These are phyloP conservation scores for Candida lessepsii DNA, from an alignment of 805 yeast genomes.

Conservation along the genomic window DNA sequence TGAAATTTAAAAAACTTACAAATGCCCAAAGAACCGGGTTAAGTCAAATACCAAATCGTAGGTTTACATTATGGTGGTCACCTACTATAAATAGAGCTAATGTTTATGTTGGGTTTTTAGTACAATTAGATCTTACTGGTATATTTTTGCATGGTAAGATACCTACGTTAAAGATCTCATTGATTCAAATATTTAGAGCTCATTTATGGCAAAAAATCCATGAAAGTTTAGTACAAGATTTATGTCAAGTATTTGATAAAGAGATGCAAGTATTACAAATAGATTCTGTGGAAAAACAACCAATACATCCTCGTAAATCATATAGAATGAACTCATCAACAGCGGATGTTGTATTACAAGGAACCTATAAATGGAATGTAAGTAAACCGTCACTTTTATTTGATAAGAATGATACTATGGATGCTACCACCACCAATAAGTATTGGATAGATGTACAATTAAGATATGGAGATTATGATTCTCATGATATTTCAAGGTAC, in stretches of 20 bases:
- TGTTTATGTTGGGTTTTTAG: slow-evolving; percentile 95
- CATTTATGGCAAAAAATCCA: slow-evolving; percentile 99
- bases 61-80: slow-evolving; percentile 99
- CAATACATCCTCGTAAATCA: slow-evolving; percentile 95
- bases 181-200: slow-evolving; percentile 94
- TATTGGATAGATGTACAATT: slow-evolving; percentile 95
- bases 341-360: slow-evolving; percentile 81
- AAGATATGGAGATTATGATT: slow-evolving; percentile 95
- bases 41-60: slow-evolving; percentile 94
- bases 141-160: slow-evolving; percentile 96
- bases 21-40: slow-evolving; percentile 97
- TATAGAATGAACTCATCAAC: slow-evolving; percentile 95
- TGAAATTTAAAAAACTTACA: slow-evolving; percentile 91
- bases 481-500: slow-evolving; percentile 93
- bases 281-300: slow-evolving; percentile 82
- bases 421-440: slow-evolving; percentile 59
- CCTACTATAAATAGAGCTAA: slow-evolving; percentile 98
- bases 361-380: slow-evolving; percentile 80
- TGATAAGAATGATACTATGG: slow-evolving; percentile 65
- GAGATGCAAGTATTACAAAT: slow-evolving; percentile 81
- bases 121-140: slow-evolving; percentile 94
- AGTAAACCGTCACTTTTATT: slow-evolving; percentile 77
- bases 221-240: slow-evolving; percentile 89
- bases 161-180: slow-evolving; percentile 92
- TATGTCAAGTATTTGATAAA: slow-evolving; percentile 87